Percentiles rank a stretch among this genome's conserved stretches.
Evolutionary conservation across 2,329 filamentous ascomycete species (phyloP).

Genomic region (Phialophora expanda): DNA sequence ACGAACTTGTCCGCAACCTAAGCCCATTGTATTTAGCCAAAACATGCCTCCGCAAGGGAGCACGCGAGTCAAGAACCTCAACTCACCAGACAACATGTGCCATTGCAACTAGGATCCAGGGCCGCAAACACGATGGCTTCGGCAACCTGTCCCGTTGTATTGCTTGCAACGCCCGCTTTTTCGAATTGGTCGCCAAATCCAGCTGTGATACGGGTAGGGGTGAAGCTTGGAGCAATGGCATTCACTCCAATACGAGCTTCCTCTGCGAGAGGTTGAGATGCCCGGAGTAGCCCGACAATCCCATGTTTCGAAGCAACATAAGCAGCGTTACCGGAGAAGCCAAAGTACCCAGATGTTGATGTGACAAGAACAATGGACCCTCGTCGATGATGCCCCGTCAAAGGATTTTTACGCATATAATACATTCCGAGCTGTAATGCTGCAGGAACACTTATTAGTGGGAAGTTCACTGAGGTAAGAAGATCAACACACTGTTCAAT

Average conservation of each 20-base stretch:
- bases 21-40: background rate
- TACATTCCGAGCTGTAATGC: slow-evolving; percentile 44
- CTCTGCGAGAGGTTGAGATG: slow-evolving; percentile 44
- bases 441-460: slow-evolving; percentile 40
- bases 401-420: slow-evolving; percentile 37
- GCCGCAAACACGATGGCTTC: slow-evolving; percentile 49
- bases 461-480: slow-evolving; percentile 5
- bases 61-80: background rate
- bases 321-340: slow-evolving; percentile 50
- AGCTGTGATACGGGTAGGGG: slow-evolving; percentile 53
- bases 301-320: slow-evolving; percentile 55
- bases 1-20: slow-evolving; percentile 30
- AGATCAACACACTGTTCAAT: slow-evolving; percentile 48
- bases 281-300: slow-evolving; percentile 48
- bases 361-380: slow-evolving; percentile 50
- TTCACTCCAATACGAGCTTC: slow-evolving; percentile 50
- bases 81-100: slow-evolving; percentile 42
- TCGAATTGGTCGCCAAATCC: slow-evolving; percentile 49
- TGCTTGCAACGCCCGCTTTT: slow-evolving; percentile 49
- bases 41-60: background rate
- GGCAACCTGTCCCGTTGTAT: slow-evolving; percentile 51
- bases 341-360: slow-evolving; percentile 53
- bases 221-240: slow-evolving; percentile 52
- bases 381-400: slow-evolving; percentile 4
- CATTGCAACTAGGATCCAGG: slow-evolving; percentile 42